phyloP scores from a whole-genome alignment of 257 asterid genomes.

The Nicotiana attenuata region DNA sequence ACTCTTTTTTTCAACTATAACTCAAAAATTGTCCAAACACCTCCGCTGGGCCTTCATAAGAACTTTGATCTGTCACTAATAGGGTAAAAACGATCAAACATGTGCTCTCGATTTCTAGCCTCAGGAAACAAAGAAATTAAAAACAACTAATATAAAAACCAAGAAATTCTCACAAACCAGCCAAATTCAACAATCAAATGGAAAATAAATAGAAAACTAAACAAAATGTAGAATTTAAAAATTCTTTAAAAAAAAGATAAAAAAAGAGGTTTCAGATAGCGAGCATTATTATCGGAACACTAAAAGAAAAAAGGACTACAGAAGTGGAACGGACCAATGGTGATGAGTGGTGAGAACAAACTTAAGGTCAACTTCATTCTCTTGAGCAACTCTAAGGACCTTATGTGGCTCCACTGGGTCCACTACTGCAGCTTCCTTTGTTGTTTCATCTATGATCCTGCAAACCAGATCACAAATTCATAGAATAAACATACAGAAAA shows the following conservation, averaged over 20 bases:
- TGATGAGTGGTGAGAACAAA: slow-evolving; percentile 93
- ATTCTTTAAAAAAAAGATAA: no score
- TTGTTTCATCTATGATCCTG: slow-evolving; percentile 51
- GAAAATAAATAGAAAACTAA: background rate
- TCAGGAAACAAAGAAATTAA: background rate
- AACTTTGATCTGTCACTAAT: background rate
- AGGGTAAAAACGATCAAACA: background rate
- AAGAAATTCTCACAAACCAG: background rate
- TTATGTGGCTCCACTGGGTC: slow-evolving; percentile 94
- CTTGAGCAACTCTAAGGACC: slow-evolving; percentile 64
- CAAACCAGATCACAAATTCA: background rate
- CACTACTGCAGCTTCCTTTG: slow-evolving; percentile 85
- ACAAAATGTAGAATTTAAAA: background rate
- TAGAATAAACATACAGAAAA: background rate
- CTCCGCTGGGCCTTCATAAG: no score
- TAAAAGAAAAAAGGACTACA: no score
- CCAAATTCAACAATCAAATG: background rate
- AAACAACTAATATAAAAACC: background rate
- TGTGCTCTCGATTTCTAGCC: background rate
- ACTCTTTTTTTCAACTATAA: background rate
- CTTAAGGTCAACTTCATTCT: slow-evolving; percentile 67
- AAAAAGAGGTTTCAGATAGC: background rate
- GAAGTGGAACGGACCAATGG: slow-evolving; percentile 56
- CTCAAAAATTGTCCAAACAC: background rate
- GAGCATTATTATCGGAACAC: background rate